These are phyloP conservation scores for Tetrapisispora namnaoensis DNA, from an alignment of 805 yeast genomes.

Conservation along the genomic window DNA sequence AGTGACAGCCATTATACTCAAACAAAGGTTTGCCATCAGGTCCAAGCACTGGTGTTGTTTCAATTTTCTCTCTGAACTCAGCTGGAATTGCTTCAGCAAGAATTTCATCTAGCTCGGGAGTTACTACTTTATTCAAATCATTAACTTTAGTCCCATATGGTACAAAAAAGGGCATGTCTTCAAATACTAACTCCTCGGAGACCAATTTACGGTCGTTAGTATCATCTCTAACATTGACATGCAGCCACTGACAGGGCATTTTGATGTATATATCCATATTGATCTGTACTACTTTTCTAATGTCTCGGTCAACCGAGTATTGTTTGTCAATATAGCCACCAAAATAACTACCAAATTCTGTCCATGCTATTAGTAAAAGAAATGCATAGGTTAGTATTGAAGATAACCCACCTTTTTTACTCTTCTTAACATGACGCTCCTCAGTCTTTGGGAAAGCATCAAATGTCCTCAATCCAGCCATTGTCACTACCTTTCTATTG, in stretches of 20 bases:
- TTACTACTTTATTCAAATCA: constrained; percentile 36
- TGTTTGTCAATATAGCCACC: constrained; percentile 76
- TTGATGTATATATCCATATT: constrained; percentile 74
- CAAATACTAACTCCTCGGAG: constrained; percentile 60
- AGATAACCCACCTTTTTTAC: constrained; percentile 68
- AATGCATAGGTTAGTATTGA: constrained; percentile 54
- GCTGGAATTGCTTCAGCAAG: constrained; percentile 59
- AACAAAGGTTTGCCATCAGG: constrained; percentile 30
- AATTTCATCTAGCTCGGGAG: constrained; percentile 60
- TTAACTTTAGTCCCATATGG: constrained; percentile 43
- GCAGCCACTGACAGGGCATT: constrained; percentile 72
- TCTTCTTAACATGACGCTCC: constrained; percentile 59
- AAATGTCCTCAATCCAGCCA: constrained; percentile 41
- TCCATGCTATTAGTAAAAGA: constrained; percentile 64
- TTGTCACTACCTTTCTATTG: not conserved
- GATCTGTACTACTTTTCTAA: constrained; percentile 50
- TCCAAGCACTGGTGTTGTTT: constrained; percentile 21
- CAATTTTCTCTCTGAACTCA: constrained; percentile 41
- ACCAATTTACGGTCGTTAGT: constrained; percentile 75
- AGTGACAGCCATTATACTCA: constrained; percentile 58
- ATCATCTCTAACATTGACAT: constrained; percentile 65
- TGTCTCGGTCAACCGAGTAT: constrained; percentile 58
- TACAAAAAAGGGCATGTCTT: constrained; percentile 49
- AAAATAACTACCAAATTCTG: constrained; percentile 72
- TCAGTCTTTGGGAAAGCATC: constrained; percentile 73